Evolutionary conservation across 1,284 basidiomycete genomes (phyloP).

Genomic region (Boletus sp.): DNA sequence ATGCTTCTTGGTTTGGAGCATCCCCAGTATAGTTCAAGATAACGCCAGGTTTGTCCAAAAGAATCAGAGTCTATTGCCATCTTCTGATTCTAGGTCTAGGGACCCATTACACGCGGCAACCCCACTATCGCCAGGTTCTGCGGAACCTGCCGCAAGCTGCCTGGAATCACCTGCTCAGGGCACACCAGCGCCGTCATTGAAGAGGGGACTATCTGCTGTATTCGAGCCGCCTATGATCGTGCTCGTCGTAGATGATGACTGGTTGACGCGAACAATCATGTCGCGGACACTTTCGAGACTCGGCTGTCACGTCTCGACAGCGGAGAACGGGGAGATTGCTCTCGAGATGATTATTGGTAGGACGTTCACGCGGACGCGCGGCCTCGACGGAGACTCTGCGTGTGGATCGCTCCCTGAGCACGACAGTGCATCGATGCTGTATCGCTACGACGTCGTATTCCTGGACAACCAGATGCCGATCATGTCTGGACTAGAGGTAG

Average conservation of each 20-base stretch:
- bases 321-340: conserved; percentile 85
- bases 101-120: not conserved
- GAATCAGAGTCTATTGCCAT: not conserved
- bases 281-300: conserved; percentile 72
- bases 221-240: conserved; percentile 51
- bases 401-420: not conserved
- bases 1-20: conserved; percentile 2
- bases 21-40: conserved; percentile 11
- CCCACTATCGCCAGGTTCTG: conserved; percentile 2
- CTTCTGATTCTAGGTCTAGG: conserved; percentile 5
- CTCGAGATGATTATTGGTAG: conserved; percentile 64
- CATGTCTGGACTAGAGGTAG: conserved; percentile 73
- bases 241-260: conserved; percentile 77
- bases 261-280: conserved; percentile 80
- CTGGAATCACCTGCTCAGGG: conserved; percentile 14
- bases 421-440: not conserved
- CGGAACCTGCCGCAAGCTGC: conserved; percentile 11
- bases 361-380: conserved; percentile 3
- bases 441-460: conserved; percentile 66
- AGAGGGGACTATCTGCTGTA: conserved; percentile 28
- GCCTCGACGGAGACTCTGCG: not conserved
- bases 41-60: conserved; percentile 3
- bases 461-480: conserved; percentile 88
- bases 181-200: conserved; percentile 24
- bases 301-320: conserved; percentile 73